These are phyloP conservation scores for Nitzschia palea DNA, from an alignment of 108 stramenopile genomes.

Conservation along the genomic window DNA sequence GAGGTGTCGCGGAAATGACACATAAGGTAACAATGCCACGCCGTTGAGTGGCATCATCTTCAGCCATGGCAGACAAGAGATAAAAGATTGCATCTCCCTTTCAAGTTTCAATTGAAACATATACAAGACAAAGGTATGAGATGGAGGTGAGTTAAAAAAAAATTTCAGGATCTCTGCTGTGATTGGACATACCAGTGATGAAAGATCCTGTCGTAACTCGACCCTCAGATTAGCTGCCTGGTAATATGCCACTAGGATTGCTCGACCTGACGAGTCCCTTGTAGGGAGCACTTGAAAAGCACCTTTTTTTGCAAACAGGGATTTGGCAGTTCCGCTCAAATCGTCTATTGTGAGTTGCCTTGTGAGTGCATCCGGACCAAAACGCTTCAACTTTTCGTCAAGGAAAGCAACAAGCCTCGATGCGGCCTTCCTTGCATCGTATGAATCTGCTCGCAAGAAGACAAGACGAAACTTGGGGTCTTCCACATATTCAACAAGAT, in stretches of 20 bases:
- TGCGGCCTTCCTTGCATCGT: conserved; percentile 18
- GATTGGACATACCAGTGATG: neutral
- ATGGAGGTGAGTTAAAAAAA: neutral
- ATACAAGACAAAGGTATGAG: no score
- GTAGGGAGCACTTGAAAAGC: conserved; percentile 5
- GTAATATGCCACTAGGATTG: neutral
- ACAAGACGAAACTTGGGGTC: neutral
- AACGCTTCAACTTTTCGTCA: neutral
- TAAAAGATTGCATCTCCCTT: neutral
- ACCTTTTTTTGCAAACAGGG: neutral
- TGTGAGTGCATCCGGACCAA: neutral
- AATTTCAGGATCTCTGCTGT: neutral
- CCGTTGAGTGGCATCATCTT: neutral
- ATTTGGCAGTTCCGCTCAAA: neutral
- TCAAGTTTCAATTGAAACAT: no score
- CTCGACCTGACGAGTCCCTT: conserved; percentile 1
- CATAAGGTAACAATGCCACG: neutral
- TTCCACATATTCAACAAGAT: no score
- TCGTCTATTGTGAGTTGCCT: conserved; percentile 1
- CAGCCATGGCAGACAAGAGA: neutral
- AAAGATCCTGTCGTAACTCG: neutral
- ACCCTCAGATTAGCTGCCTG: neutral
- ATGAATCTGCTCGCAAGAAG: conserved; percentile 18
- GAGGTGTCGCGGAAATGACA: neutral
- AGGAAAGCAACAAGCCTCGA: conserved; percentile 2